phyloP scores from a whole-genome alignment of 768 basidiomycete genomes.

The Psilocybe azurescens region DNA sequence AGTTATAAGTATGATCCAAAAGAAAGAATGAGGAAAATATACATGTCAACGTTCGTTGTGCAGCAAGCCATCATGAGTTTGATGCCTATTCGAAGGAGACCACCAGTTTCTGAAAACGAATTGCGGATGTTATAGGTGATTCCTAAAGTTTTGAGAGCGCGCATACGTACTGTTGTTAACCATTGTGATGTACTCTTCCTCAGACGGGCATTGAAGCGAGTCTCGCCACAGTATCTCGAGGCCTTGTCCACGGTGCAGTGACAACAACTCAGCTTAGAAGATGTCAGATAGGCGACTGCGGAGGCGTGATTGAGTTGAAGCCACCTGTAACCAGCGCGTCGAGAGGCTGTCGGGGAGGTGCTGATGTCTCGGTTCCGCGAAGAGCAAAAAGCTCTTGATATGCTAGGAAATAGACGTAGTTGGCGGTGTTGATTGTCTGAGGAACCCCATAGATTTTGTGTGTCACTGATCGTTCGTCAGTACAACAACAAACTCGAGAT shows the following conservation, averaged over 20 bases:
- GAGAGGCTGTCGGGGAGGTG: constrained; percentile 48
- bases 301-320: constrained; percentile 9
- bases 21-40: neutral
- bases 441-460: constrained; percentile 97
- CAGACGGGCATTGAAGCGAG: constrained; percentile 87
- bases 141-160: neutral
- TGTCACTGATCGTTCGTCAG: constrained; percentile 57
- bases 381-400: constrained; percentile 82
- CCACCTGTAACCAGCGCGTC: constrained; percentile 79
- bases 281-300: neutral
- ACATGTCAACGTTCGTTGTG: constrained; percentile 66
- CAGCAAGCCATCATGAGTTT: constrained; percentile 96
- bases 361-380: constrained; percentile 35
- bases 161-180: constrained; percentile 86
- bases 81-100: constrained; percentile 88
- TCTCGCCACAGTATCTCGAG: constrained; percentile 96
- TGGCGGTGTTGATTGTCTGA: constrained; percentile 96
- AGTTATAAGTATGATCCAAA: neutral
- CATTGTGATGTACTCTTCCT: constrained; percentile 95
- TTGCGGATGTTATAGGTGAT: neutral
- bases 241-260: constrained; percentile 93
- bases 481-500: neutral
- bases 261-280: constrained; percentile 63
- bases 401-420: constrained; percentile 96
- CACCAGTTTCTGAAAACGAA: constrained; percentile 82